Conservation (phyloP, 345 rosid genomes). For the Combretum micranthum region DNA sequence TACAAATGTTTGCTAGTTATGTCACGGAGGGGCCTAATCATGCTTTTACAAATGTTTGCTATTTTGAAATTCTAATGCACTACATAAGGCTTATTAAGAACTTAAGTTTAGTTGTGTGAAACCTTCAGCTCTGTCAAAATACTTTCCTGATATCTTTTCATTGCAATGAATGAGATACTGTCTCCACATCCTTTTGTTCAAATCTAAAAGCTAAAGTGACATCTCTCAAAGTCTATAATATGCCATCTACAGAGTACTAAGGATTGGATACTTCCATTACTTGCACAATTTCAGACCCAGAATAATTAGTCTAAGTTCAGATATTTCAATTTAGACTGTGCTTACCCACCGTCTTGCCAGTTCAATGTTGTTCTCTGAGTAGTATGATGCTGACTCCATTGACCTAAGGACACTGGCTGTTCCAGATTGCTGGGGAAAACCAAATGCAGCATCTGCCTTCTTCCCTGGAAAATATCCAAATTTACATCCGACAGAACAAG, state of each 20-base stretch:
- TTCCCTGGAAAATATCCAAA: constrained; percentile 38
- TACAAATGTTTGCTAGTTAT: too few relatives aligned
- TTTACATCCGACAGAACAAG: constrained; percentile 63
- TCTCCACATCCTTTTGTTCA: too few relatives aligned
- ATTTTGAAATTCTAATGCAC: too few relatives aligned
- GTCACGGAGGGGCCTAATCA: too few relatives aligned
- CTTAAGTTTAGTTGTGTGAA: too few relatives aligned
- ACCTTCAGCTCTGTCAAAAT: too few relatives aligned
- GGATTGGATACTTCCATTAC: not conserved
- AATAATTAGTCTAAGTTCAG: not conserved
- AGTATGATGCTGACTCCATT: constrained; percentile 90
- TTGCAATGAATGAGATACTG: too few relatives aligned
- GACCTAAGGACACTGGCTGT: constrained; percentile 56
- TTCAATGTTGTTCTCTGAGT: constrained; percentile 57
- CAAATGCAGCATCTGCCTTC: constrained; percentile 69
- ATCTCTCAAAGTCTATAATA: too few relatives aligned
- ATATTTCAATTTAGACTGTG: constrained; percentile 39
- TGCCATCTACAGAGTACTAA: not conserved
- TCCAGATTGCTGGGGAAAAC: constrained; percentile 31
- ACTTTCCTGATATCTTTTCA: too few relatives aligned
- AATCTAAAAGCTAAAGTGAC: too few relatives aligned
- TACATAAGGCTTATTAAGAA: too few relatives aligned
- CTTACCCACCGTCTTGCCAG: constrained; percentile 99
- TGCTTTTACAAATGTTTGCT: too few relatives aligned
- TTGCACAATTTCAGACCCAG: not conserved